Conservation (phyloP, 345 rosid species). For the Linum lewisii region DNA sequence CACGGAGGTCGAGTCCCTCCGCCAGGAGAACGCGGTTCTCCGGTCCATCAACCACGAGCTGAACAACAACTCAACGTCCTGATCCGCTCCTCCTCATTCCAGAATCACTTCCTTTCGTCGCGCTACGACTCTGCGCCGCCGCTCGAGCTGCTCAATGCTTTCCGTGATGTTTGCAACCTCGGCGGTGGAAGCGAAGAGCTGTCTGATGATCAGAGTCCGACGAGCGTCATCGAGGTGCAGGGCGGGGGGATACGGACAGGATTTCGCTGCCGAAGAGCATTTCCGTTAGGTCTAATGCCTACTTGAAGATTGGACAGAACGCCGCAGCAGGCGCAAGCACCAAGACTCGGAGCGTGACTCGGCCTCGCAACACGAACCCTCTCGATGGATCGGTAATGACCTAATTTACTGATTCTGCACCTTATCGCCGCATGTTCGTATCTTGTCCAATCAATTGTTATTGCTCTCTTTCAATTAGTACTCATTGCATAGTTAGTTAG, state of each 20-base stretch:
- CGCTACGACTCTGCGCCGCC: conserved; percentile 25
- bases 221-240: conserved; percentile 27
- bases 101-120: conserved; percentile 19
- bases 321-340: conserved; percentile 7
- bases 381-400: conserved; percentile 14
- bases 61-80: conserved; percentile 36
- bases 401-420: background rate
- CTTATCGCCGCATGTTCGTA: conserved; percentile 1
- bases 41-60: conserved; percentile 52
- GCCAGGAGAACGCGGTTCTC: conserved; percentile 51
- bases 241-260: conserved; percentile 23
- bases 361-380: conserved; percentile 16
- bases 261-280: conserved; percentile 58
- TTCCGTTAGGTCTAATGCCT: conserved; percentile 54
- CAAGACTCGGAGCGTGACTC: conserved; percentile 18
- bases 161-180: conserved; percentile 17
- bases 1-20: conserved; percentile 47
- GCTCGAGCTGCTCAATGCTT: conserved; percentile 29
- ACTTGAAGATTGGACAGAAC: conserved; percentile 29
- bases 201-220: conserved; percentile 30
- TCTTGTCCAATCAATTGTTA: background rate
- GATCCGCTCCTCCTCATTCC: conserved; percentile 30
- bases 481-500: background rate
- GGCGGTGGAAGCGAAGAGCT: conserved; percentile 19
- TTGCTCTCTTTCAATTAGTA: background rate